phyloP scores from a whole-genome alignment of 2,329 filamentous ascomycete species.

The Talaromyces piceae region DNA sequence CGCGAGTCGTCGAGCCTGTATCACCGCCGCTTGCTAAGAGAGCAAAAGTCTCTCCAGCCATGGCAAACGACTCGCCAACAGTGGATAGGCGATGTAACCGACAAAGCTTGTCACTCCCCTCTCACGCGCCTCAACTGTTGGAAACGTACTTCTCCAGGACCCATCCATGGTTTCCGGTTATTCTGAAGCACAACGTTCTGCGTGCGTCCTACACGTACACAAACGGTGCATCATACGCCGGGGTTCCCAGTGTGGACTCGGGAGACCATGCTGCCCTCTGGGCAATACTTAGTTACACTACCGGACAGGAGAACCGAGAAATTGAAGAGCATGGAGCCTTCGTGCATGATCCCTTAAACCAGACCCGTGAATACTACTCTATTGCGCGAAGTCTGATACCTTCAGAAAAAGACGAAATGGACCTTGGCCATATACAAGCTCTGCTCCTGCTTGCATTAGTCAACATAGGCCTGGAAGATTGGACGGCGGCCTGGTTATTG shows the following conservation, averaged over 20 bases:
- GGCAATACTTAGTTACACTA: conserved; percentile 38
- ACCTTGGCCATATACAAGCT: conserved; percentile 38
- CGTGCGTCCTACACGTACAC: conserved; percentile 51
- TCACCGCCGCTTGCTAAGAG: conserved; percentile 20
- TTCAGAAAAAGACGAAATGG: conserved; percentile 31
- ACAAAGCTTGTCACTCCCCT: conserved; percentile 35
- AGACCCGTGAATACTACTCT: conserved; percentile 29
- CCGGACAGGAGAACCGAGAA: conserved; percentile 23
- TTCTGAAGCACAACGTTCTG: conserved; percentile 50
- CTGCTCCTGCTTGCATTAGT: conserved; percentile 42
- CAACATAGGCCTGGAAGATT: conserved; percentile 41
- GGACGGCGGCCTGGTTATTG: conserved; percentile 47
- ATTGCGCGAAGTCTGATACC: conserved; percentile 32
- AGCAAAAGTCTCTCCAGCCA: conserved; percentile 18
- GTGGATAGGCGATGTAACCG: neutral
- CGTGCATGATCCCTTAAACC: conserved; percentile 14
- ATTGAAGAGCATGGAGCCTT: conserved; percentile 1
- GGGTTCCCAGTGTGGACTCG: conserved; percentile 24
- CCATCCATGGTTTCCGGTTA: conserved; percentile 54
- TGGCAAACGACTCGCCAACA: neutral
- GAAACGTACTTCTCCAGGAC: conserved; percentile 53
- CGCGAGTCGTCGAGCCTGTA: conserved; percentile 22
- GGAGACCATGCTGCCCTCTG: conserved; percentile 38
- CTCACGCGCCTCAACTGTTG: conserved; percentile 45
- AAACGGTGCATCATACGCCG: conserved; percentile 30